Conservation (phyloP, 2,329 filamentous ascomycete genomes). For the Seiridium unicorne region DNA sequence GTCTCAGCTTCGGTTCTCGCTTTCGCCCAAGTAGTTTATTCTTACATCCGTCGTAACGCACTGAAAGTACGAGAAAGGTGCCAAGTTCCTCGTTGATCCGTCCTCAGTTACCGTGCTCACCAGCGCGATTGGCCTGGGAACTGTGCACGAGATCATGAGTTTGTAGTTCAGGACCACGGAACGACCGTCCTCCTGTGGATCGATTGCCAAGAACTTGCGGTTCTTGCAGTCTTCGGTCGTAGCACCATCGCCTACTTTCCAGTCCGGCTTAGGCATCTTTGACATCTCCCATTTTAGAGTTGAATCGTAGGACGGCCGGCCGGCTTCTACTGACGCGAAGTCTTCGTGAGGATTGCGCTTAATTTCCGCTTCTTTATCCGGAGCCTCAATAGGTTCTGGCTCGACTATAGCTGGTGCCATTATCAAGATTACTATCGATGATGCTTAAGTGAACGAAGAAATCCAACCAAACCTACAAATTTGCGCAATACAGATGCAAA, state of each 20-base stretch:
- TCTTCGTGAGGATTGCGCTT: slow-evolving; percentile 16
- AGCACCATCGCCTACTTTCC: slow-evolving; percentile 9
- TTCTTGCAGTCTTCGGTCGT: slow-evolving; percentile 6
- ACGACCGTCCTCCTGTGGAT: slow-evolving; percentile 8
- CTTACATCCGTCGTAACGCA: slow-evolving; percentile 1
- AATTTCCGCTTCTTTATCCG: slow-evolving; percentile 21
- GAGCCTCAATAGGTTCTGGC: slow-evolving; percentile 13
- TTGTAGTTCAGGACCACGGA: slow-evolving; percentile 18
- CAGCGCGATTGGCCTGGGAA: neutral
- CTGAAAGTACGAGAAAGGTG: slow-evolving; percentile 3
- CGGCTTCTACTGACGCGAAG: slow-evolving; percentile 13
- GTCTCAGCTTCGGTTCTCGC: neutral
- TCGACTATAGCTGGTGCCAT: neutral
- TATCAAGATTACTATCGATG: neutral
- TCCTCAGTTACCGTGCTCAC: slow-evolving; percentile 1
- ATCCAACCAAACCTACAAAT: neutral
- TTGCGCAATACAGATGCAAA: neutral
- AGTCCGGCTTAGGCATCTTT: slow-evolving; percentile 7
- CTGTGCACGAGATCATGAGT: neutral
- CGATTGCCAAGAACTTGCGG: slow-evolving; percentile 5
- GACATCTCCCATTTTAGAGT: slow-evolving; percentile 1
- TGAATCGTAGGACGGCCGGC: slow-evolving; percentile 2
- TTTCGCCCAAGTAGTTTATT: neutral
- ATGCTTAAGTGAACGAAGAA: neutral
- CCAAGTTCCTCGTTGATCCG: neutral